Evolutionary conservation across 805 yeast species (phyloP).

Genomic region (Ogataea philodendri): DNA sequence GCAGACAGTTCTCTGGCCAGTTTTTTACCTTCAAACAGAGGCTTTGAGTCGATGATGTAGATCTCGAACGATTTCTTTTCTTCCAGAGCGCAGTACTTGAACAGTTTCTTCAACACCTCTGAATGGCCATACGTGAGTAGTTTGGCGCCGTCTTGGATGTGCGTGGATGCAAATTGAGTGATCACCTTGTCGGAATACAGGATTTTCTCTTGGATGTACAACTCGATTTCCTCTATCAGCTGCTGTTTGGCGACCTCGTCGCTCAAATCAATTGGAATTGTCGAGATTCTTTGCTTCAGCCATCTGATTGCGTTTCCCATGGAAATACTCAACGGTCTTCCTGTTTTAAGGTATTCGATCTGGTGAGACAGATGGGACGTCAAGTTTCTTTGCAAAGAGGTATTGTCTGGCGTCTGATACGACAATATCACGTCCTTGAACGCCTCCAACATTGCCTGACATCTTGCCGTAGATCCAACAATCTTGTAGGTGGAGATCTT

Average conservation of each 20-base stretch:
- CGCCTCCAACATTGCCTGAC: slow-evolving; percentile 79
- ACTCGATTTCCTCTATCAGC: slow-evolving; percentile 68
- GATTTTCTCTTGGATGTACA: slow-evolving; percentile 79
- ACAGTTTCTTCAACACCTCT: slow-evolving; percentile 72
- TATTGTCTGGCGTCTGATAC: slow-evolving; percentile 80
- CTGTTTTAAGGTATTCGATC: slow-evolving; percentile 85
- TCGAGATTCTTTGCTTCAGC: slow-evolving; percentile 91
- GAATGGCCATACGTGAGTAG: slow-evolving; percentile 88
- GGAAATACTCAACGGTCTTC: slow-evolving; percentile 86
- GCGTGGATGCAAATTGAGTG: slow-evolving; percentile 73
- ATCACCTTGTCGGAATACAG: slow-evolving; percentile 81
- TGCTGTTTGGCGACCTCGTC: slow-evolving; percentile 66
- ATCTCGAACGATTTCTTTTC: slow-evolving; percentile 70
- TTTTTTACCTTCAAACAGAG: slow-evolving; percentile 87
- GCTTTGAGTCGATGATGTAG: slow-evolving; percentile 88
- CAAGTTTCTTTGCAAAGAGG: slow-evolving; percentile 82
- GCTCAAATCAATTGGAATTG: slow-evolving; percentile 67
- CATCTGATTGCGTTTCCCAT: slow-evolving; percentile 99
- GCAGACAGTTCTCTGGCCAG: slow-evolving; percentile 63
- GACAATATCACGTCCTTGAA: slow-evolving; percentile 78
- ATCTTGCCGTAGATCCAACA: slow-evolving; percentile 87
- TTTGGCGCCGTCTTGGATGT: slow-evolving; percentile 72
- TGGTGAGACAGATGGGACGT: slow-evolving; percentile 87
- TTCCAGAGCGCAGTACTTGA: slow-evolving; percentile 62
- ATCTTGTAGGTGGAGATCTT: slow-evolving; percentile 80